These are phyloP conservation scores for Sporothrix variecibatus DNA, from an alignment of 2,329 filamentous ascomycete species.

Conservation along the genomic window DNA sequence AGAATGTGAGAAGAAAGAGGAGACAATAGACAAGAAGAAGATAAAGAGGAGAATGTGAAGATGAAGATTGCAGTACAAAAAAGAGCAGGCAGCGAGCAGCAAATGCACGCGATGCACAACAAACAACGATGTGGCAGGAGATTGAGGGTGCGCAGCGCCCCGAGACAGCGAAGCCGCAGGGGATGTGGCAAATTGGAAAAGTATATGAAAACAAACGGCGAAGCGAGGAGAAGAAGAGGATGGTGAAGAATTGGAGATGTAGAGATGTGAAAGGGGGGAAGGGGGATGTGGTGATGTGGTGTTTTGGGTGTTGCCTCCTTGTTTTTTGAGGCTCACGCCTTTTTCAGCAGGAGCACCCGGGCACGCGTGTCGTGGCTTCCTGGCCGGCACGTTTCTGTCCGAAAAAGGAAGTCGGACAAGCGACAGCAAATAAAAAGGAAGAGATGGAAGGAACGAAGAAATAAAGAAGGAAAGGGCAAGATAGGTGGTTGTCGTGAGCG, in stretches of 20 bases:
- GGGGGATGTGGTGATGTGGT: slow-evolving; percentile 12
- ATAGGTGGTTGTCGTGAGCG: background rate
- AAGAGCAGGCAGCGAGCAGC: background rate
- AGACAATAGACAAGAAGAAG: background rate
- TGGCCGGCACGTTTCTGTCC: background rate
- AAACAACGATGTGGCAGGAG: slow-evolving; percentile 14
- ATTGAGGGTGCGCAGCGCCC: background rate
- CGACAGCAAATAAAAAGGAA: background rate
- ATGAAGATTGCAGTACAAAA: background rate
- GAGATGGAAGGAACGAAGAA: background rate
- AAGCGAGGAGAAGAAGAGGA: background rate
- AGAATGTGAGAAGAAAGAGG: background rate
- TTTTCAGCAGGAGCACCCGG: slow-evolving; percentile 2
- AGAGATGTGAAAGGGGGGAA: background rate
- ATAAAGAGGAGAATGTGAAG: background rate
- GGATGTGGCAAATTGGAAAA: background rate
- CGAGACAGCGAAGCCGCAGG: slow-evolving; percentile 9
- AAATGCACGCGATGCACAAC: background rate
- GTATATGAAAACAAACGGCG: background rate
- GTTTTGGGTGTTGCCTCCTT: slow-evolving; percentile 17
- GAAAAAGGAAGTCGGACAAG: background rate
- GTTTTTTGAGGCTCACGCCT: slow-evolving; percentile 18
- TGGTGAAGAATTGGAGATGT: background rate
- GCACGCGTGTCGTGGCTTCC: slow-evolving; percentile 20
- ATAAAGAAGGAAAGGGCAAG: background rate